Evolutionary conservation across 1,284 basidiomycete species (phyloP), one percentile per base, ranked within the genome.

Genomic region (Apiotrichum veenhuisii): DNA sequence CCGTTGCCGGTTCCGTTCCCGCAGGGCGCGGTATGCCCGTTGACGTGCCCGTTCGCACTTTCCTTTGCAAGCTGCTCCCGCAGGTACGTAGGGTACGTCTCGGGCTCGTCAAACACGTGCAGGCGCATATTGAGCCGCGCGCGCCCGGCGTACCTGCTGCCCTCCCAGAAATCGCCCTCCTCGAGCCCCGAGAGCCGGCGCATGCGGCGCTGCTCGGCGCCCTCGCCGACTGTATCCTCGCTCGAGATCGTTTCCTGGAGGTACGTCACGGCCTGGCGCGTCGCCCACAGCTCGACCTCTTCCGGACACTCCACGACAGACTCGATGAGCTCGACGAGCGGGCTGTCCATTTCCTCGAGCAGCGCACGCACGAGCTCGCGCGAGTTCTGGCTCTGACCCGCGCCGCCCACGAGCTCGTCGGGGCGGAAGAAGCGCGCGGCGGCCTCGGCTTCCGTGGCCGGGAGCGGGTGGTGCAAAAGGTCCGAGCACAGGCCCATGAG

Each of bases 401-500:
- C 55, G 2, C 52, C 55, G 22, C 57, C 22, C n/a, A 68, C 36
- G 8, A 62, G 37, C 5, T 60, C 54, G 0, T 26, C 38, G 2
- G 73, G 72, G 41, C 73, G 85, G 81, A 38, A 79, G 66, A 87
- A 91, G 11, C 87, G 81, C 22, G 70, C 67, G 17, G 82, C 78
- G 0, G 88, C 88, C 43, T 63, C 71, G 3, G 82, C 82, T 0
- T 79, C 65, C 1, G 80, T 80, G 0, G 55, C 44, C 0, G 89
- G 89, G 0, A 91, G 77, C 0, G 82, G 79, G 1, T 87, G 80
- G 70, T 92, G 89, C 0, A 88, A 85, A 41, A 90, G 82, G 64
- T 92, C 89, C 5, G 88, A 89, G 34, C 89, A 83, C 26, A 93
- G 81, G 0, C 89, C 89, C 60, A 92, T 87, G 50, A 92, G 82